A percentile compares a stretch with the other conserved stretches of the same genome.
phyloP scores from a whole-genome alignment of 2,329 filamentous ascomycete species.

The Neonectria hederae region DNA sequence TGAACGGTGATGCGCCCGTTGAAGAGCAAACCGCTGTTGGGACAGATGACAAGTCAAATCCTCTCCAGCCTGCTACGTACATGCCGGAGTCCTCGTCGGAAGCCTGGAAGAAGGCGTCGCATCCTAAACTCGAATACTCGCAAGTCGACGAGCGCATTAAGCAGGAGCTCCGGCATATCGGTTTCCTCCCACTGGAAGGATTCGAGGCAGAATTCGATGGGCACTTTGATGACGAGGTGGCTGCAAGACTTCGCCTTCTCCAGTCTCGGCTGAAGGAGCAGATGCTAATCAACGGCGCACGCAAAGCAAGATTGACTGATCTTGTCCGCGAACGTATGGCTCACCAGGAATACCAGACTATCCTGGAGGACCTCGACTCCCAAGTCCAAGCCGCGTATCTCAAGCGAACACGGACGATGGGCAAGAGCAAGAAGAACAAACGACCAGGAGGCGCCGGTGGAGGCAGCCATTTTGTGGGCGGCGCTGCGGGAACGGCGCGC shows the following conservation, averaged over 20 bases:
- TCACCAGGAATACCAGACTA: slow-evolving; percentile 95
- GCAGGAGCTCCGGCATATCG: slow-evolving; percentile 89
- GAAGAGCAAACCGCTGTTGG: slow-evolving; percentile 48
- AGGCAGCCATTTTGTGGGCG: slow-evolving; percentile 71
- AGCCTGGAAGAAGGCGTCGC: slow-evolving; percentile 80
- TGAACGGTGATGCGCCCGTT: slow-evolving; percentile 59
- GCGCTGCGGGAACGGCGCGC: slow-evolving; percentile 70
- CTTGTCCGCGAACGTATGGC: slow-evolving; percentile 93
- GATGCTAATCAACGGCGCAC: slow-evolving; percentile 87
- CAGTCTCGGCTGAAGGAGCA: slow-evolving; percentile 85
- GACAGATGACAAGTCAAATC: slow-evolving; percentile 50
- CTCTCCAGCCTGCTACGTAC: slow-evolving; percentile 74
- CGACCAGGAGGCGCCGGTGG: slow-evolving; percentile 78
- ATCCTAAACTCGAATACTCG: slow-evolving; percentile 81
- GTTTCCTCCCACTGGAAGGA: slow-evolving; percentile 77
- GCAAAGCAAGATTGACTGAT: slow-evolving; percentile 86
- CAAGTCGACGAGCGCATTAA: slow-evolving; percentile 91
- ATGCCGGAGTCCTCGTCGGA: slow-evolving; percentile 82
- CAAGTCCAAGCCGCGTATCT: slow-evolving; percentile 96
- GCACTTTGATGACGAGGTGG: slow-evolving; percentile 93
- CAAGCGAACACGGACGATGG: slow-evolving; percentile 92
- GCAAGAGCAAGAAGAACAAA: slow-evolving; percentile 93
- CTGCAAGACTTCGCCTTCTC: slow-evolving; percentile 85
- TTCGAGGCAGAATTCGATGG: slow-evolving; percentile 82
- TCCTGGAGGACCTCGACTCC: slow-evolving; percentile 93